Base-by-base conservation (phyloP, 176 grass and related monocot genomes). In the Oryza glumipatula region DNA sequence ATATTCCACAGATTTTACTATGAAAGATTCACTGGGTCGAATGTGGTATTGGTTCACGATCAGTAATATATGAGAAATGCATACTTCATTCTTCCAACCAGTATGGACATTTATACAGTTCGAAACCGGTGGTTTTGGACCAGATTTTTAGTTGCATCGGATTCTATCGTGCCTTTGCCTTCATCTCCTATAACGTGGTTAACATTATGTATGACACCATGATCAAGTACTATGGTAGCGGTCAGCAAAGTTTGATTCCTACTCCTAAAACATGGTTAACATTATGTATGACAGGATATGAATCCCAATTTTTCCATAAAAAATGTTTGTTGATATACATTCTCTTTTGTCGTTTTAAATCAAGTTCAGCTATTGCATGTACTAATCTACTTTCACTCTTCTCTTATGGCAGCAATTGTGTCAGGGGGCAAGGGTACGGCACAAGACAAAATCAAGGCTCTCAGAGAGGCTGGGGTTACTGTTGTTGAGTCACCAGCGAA, bases 401-500 rank as follows among this genome's bases (percentile, higher is more conserved):
- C 46, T 60, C 2, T 67, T 84, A 33, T 81, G 32, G 84, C 93
- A 96, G 93, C 96, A 54, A 98, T 98, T 44, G 96, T 98, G 52
- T 92, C 96, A 43, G 96, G 96, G 23, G 96, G 96, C 6, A 98
- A 98, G 85, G 96, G 93, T 56, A 98, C 96, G 0, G 96, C 93
- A 60, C 93, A 95, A 70, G 96, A 96, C 87, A 96, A 96, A 89
- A 98, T 96, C 35, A 94, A 94, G 85, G 84, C 96, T 0, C 93
- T 98, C 33, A 95, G 79, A 85, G 96, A 98, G 68, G 89, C 93
- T 21, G 96, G 96, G n/a, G 96, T 90, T 12, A 92, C 89, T 11
- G 96, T 98, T 17, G 96, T 96, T 0, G 96, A 98, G 81, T 98
- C 93, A 21, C 96, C 93, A 54, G 96, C 96, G 5, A 98, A 98